Conservation (phyloP, 345 rosid genomes). For the Syzygium aqueum region DNA sequence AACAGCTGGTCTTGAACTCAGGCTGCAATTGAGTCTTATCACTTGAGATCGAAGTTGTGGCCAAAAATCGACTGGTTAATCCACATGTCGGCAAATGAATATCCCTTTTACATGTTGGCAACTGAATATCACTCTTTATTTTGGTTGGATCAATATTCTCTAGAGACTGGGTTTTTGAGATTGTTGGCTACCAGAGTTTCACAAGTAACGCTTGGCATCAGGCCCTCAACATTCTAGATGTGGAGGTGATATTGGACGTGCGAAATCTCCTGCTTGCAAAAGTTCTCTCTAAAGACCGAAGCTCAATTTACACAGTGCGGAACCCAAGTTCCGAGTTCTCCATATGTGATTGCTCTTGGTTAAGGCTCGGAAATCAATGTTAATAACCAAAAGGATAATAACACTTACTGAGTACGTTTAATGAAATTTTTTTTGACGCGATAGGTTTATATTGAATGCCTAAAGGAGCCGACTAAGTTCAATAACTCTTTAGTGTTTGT, state of each 20-base stretch:
- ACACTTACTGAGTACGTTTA: no score
- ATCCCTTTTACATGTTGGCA: conserved; percentile 4
- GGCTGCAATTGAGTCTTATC: conserved; percentile 43
- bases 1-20: conserved; percentile 22
- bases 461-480: no score
- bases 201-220: conserved; percentile 33
- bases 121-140: no score
- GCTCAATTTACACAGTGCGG: conserved; percentile 21
- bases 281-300: conserved; percentile 31
- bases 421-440: no score
- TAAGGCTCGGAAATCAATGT: conserved; percentile 29
- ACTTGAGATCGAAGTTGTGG: conserved; percentile 24
- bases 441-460: no score
- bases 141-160: no score
- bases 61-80: conserved; percentile 35
- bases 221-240: conserved; percentile 28
- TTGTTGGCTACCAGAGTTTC: not conserved
- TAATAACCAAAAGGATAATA: not conserved
- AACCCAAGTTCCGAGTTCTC: conserved; percentile 39
- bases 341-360: conserved; percentile 29
- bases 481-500: no score
- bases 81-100: conserved; percentile 22
- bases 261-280: conserved; percentile 37
- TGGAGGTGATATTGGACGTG: conserved; percentile 31
- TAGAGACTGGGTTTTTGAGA: no score